Conservation (phyloP, 805 yeast species). For the Saccharomycopsis fermentans region DNA sequence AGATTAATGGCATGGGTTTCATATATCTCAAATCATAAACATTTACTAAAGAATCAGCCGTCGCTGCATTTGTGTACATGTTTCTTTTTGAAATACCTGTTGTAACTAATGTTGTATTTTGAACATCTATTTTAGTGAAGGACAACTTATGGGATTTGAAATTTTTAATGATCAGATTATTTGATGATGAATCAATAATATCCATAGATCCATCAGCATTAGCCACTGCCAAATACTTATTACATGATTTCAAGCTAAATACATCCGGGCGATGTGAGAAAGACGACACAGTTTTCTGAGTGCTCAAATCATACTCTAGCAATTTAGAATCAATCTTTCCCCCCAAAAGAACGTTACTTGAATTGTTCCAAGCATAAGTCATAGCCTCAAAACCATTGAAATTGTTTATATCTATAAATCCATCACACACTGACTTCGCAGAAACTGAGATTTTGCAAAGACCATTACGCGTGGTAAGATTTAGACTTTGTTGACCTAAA, state of each 20-base stretch:
- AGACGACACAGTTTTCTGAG: constrained; percentile 28
- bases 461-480: constrained; percentile 51
- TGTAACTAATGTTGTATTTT: constrained; percentile 59
- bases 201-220: constrained; percentile 52
- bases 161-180: constrained; percentile 35
- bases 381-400: constrained; percentile 24
- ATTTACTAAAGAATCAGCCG: constrained; percentile 72
- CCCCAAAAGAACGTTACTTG: constrained; percentile 3
- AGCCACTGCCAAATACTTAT: constrained; percentile 49
- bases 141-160: constrained; percentile 53
- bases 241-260: constrained; percentile 38
- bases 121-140: constrained; percentile 53
- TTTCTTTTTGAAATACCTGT: constrained; percentile 71
- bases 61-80: constrained; percentile 30
- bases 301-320: constrained; percentile 33
- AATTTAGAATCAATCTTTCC: constrained; percentile 20
- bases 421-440: constrained; percentile 21
- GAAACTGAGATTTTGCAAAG: constrained; percentile 25
- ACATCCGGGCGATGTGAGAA: constrained; percentile 36
- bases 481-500: constrained; percentile 40
- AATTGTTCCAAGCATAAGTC: constrained; percentile 6
- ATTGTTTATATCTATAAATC: constrained; percentile 23
- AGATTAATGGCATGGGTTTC: constrained; percentile 65
- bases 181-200: constrained; percentile 46
- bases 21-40: constrained; percentile 70